A percentile compares a stretch with the other conserved stretches of the same genome.
Evolutionary conservation across 176 grass and related monocot genomes (phyloP).

Genomic region (Triticum turgidum): DNA sequence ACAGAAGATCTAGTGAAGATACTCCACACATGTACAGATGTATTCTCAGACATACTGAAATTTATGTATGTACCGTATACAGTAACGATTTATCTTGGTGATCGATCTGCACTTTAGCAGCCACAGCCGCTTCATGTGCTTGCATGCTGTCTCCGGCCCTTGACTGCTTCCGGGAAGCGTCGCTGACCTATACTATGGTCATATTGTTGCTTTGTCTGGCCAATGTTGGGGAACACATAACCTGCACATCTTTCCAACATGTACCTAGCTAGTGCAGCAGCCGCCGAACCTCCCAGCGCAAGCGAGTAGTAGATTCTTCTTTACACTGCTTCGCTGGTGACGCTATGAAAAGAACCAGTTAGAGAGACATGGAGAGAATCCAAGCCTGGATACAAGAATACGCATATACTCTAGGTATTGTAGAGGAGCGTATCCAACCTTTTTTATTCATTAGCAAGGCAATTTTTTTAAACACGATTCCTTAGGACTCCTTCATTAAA

Average conservation of each 20-base stretch:
- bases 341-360: background rate
- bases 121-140: background rate
- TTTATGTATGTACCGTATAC: background rate
- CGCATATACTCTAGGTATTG: too few species aligned
- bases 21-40: background rate
- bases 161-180: background rate
- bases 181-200: background rate
- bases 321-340: background rate
- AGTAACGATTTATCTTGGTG: background rate
- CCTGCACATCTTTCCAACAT: background rate
- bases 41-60: background rate
- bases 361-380: background rate
- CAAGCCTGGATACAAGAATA: too few species aligned
- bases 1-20: background rate
- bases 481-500: too few species aligned
- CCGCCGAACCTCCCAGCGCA: background rate
- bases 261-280: background rate
- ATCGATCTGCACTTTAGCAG: background rate
- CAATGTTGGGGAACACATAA: background rate
- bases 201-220: background rate
- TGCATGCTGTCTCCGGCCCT: background rate
- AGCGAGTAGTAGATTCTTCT: background rate
- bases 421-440: too few species aligned
- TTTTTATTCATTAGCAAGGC: too few species aligned
- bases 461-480: too few species aligned